Evolutionary conservation across 2,329 filamentous ascomycete species (phyloP).

Genomic region (Onygenales sp.): DNA sequence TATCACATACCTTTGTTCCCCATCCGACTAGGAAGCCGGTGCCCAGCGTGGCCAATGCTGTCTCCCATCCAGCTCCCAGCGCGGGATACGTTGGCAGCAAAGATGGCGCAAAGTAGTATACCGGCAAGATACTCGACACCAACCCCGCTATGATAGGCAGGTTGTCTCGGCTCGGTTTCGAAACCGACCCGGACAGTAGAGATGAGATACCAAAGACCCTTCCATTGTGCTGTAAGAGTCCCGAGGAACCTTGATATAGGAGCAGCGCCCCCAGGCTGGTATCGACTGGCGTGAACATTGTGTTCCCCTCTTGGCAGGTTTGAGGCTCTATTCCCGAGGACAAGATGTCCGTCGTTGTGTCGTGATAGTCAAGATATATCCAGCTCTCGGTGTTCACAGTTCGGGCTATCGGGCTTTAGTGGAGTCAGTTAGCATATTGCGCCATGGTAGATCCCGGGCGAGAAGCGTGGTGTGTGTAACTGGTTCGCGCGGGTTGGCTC

Average conservation of each 20-base stretch:
- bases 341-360: background rate
- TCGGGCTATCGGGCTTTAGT: conserved; percentile 1
- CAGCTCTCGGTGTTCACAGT: background rate
- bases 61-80: conserved; percentile 23
- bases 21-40: conserved; percentile 40
- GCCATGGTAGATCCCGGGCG: no score
- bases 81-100: conserved; percentile 35
- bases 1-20: conserved; percentile 40
- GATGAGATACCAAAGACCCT: conserved; percentile 42
- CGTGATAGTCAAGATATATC: background rate
- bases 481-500: background rate
- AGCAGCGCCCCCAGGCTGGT: conserved; percentile 43
- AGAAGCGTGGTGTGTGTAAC: no score
- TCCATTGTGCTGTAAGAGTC: conserved; percentile 44
- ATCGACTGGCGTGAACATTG: conserved; percentile 46
- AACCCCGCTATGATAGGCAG: conserved; percentile 39
- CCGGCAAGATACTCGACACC: conserved; percentile 33
- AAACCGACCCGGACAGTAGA: conserved; percentile 33
- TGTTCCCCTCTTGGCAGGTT: background rate
- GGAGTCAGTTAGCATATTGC: background rate
- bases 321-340: background rate
- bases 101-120: conserved; percentile 35
- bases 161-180: conserved; percentile 31
- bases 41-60: conserved; percentile 29
- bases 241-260: conserved; percentile 41